These are phyloP conservation scores for Gypsophila paniculata DNA, from an alignment of 179 eudicot species.

Conservation along the genomic window DNA sequence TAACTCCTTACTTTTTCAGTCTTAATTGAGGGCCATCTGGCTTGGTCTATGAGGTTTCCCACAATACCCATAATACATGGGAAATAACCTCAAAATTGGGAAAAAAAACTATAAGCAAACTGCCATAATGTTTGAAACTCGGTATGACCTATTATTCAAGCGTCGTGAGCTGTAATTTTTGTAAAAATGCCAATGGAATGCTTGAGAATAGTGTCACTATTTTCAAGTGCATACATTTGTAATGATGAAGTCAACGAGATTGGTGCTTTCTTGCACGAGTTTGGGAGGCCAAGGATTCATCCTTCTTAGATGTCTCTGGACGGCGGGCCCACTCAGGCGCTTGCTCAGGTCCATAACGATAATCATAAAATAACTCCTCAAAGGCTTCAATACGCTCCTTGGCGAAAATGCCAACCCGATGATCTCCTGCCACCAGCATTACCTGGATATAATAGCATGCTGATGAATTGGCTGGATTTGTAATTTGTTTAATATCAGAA, in stretches of 20 bases:
- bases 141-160: conserved; percentile 7
- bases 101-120: background rate
- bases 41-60: background rate
- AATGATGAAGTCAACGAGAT: conserved; percentile 25
- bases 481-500: background rate
- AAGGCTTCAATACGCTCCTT: conserved; percentile 72
- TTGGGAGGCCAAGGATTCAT: conserved; percentile 44
- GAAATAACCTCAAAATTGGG: too few species aligned
- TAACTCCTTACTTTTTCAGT: background rate
- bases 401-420: conserved; percentile 92
- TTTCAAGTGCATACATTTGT: background rate
- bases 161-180: background rate
- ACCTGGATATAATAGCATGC: conserved; percentile 38
- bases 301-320: conserved; percentile 63
- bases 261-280: conserved; percentile 72
- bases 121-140: background rate
- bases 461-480: background rate
- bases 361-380: conserved; percentile 86
- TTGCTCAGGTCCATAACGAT: conserved; percentile 69
- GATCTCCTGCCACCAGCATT: conserved; percentile 88
- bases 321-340: conserved; percentile 87
- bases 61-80: background rate
- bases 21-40: background rate
- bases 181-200: background rate
- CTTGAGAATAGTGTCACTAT: background rate